Evolutionary conservation across 768 basidiomycete species (phyloP).

Genomic region (Nidularia pulvinata): DNA sequence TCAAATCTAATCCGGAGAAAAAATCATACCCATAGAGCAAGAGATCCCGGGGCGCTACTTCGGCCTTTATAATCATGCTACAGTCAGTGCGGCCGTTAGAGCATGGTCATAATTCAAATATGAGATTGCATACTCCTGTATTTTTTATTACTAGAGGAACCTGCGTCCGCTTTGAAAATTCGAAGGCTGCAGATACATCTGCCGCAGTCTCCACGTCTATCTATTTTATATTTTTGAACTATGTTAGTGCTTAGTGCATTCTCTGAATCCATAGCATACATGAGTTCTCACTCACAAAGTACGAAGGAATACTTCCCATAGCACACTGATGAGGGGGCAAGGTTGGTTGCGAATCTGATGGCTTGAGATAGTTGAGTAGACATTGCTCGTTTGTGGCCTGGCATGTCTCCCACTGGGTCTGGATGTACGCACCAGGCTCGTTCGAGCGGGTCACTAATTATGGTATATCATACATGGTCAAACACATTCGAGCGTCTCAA

Average conservation of each 20-base stretch:
- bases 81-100: not conserved
- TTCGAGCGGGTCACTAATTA: not conserved
- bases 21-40: conserved; percentile 41
- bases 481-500: not conserved
- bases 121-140: conserved; percentile 38
- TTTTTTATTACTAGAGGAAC: conserved; percentile 50
- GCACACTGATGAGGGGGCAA: conserved; percentile 25
- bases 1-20: no score
- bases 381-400: conserved; percentile 44
- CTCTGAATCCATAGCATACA: not conserved
- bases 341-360: conserved; percentile 19
- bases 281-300: conserved; percentile 26
- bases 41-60: conserved; percentile 40
- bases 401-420: conserved; percentile 56
- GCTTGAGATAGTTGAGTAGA: conserved; percentile 37
- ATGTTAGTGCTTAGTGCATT: not conserved
- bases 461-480: not conserved
- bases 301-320: conserved; percentile 32
- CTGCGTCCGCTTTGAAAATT: conserved; percentile 33
- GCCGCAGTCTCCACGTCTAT: conserved; percentile 35
- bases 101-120: not conserved
- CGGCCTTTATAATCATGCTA: conserved; percentile 51
- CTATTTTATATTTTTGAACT: conserved; percentile 13
- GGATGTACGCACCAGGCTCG: not conserved
- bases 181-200: conserved; percentile 43